phyloP scores from a whole-genome alignment of 306 rosid species.

The Ormosia emarginata region DNA sequence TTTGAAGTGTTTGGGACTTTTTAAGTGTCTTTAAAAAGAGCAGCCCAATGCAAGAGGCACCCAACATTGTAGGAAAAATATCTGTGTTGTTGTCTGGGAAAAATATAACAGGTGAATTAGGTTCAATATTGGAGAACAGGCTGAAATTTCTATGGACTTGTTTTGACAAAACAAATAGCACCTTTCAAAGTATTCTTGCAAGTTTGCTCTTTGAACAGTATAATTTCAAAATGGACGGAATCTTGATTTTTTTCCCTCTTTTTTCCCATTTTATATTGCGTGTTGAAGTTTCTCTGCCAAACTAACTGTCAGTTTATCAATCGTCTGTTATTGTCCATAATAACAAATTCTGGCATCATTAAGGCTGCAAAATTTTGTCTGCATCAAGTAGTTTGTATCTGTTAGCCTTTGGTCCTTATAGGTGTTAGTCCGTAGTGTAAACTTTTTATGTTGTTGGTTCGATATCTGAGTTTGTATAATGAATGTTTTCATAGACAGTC shows the following conservation, averaged over 20 bases:
- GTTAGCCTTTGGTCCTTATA: not conserved
- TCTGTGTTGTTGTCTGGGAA: not conserved
- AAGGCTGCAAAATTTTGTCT: not conserved
- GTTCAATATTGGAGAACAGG: not conserved
- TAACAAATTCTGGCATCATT: not conserved
- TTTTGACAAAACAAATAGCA: not conserved
- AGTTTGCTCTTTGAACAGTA: not conserved
- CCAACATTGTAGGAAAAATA: not conserved
- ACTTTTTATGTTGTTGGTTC: not conserved
- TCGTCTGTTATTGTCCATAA: not conserved
- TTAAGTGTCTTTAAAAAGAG: not conserved
- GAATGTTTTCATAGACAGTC: not conserved
- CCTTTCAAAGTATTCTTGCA: slow-evolving; percentile 5
- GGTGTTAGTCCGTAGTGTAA: not conserved
- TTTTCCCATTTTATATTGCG: not conserved
- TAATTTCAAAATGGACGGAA: not conserved
- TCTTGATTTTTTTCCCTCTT: not conserved
- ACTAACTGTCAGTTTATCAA: not conserved
- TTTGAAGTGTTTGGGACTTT: not conserved
- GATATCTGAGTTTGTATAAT: not conserved
- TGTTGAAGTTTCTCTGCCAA: not conserved
- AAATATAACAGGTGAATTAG: not conserved
- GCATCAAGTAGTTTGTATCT: not conserved
- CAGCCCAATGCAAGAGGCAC: not conserved
- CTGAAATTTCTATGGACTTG: not conserved